Evolutionary conservation across 192 early-diverging fungal genomes (phyloP), one percentile per base, ranked within the genome.

Genomic region (Backusella luteola): DNA sequence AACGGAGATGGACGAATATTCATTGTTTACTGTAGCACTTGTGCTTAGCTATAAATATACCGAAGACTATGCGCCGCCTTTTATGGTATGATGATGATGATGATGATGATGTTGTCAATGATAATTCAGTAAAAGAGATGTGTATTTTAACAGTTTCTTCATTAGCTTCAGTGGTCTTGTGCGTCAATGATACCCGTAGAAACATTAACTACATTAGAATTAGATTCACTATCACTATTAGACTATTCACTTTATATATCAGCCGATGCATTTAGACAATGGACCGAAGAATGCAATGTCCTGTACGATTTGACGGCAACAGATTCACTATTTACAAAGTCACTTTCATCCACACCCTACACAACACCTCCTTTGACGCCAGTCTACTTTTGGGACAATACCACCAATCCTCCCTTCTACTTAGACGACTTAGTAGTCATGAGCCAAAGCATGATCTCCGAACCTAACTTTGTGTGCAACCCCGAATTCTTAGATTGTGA

Each of bases 221-320:
- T 63, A 29, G 26, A 63, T 29, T 29, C 56, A 26, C n/a, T 63
- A 63, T 63, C 56, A 29, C 56, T 63, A 26, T 63, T 63, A 63
- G 56, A 63, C 56, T 63, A 63, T 29, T 63, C 56, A 63, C 56
- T 63, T 11, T 63, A 63, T 63, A 63, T 63, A 26, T 63, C 56
- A 63, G 23, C 56, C 56, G 56, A 63, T 63, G 21, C 56, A 29
- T 63, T 63, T 63, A 23, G 23, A 63, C 56, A 63, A 29, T 63
- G 56, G 56, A 63, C 23, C 56, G 56, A 63, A 29, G 56, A 63
- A 63, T 63, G 56, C 56, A 63, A 63, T 63, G 56, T 63, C 26
- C 56, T 63, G 56, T 63, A 63, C 56, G 56, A 63, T 29, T 63
- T 63, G 56, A 63, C 56, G 56, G 56, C 56, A 63, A 63, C 56